phyloP scores from a whole-genome alignment of 2,329 filamentous ascomycete genomes.

The Colletotrichum musicola region DNA sequence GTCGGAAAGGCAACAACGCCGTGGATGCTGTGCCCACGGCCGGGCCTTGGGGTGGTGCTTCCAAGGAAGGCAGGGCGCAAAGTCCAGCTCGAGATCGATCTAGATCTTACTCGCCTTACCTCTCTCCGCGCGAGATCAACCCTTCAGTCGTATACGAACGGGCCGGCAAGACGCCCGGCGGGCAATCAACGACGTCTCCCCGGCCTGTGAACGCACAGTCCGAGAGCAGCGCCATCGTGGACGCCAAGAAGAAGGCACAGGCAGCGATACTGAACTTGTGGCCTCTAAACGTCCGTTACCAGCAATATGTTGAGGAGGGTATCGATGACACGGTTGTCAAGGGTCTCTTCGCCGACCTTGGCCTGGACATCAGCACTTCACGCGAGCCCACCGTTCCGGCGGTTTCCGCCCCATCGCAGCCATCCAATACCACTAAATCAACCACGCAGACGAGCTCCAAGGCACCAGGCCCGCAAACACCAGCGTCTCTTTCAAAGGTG shows the following conservation, averaged over 20 bases:
- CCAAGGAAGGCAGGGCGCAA: slow-evolving; percentile 1
- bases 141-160: neutral
- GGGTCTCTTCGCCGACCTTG: slow-evolving; percentile 76
- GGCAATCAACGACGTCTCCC: neutral
- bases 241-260: slow-evolving; percentile 71
- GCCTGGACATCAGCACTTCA: slow-evolving; percentile 61
- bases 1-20: neutral
- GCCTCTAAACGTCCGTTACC: slow-evolving; percentile 77
- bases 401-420: neutral
- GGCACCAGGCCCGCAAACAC: neutral
- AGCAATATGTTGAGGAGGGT: slow-evolving; percentile 80
- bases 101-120: slow-evolving; percentile 65
- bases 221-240: slow-evolving; percentile 44
- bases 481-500: neutral
- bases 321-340: slow-evolving; percentile 74
- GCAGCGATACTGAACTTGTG: slow-evolving; percentile 75
- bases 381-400: slow-evolving; percentile 6
- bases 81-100: slow-evolving; percentile 57
- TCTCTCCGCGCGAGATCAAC: slow-evolving; percentile 63
- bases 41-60: neutral
- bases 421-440: neutral
- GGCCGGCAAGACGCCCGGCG: neutral
- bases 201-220: neutral
- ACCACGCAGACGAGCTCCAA: slow-evolving; percentile 3
- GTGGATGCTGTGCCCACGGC: neutral